A percentile compares a stretch with the other conserved stretches of the same genome.
Conservation (phyloP, 2,329 filamentous ascomycete species). For the Phialophora macrospora region DNA sequence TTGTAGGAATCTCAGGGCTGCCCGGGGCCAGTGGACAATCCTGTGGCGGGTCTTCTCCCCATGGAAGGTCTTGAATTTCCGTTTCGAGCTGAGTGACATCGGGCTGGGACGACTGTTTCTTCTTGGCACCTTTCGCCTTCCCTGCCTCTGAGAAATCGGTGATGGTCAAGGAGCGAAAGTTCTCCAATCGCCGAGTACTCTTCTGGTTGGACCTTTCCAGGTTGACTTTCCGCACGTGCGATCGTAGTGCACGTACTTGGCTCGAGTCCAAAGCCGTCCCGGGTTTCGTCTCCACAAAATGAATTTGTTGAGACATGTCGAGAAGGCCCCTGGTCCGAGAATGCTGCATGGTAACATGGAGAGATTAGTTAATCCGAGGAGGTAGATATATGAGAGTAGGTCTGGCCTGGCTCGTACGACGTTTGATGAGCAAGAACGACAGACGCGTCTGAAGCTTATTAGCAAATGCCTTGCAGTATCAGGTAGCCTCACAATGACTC, state of each 20-base stretch:
- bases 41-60: conserved; percentile 8
- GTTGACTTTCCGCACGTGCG: conserved; percentile 26
- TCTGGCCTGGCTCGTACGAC: background rate
- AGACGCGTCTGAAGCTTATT: background rate
- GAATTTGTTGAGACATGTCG: conserved; percentile 20
- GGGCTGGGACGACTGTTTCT: conserved; percentile 3
- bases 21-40: conserved; percentile 3
- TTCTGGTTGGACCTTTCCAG: conserved; percentile 23
- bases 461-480: conserved; percentile 14
- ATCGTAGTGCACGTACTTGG: conserved; percentile 25
- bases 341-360: background rate
- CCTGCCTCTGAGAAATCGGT: conserved; percentile 21
- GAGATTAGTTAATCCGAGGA: conserved; percentile 5
- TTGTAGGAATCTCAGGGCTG: conserved; percentile 6
- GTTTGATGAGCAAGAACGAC: background rate
- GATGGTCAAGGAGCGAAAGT: conserved; percentile 25
- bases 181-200: conserved; percentile 25
- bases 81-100: conserved; percentile 12
- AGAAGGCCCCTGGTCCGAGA: background rate
- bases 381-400: conserved; percentile 13
- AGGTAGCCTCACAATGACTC: conserved; percentile 4
- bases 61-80: conserved; percentile 21
- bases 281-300: conserved; percentile 26
- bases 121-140: conserved; percentile 19
- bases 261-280: conserved; percentile 20